Conservation (phyloP, 805 yeast species). For the Tanozyma kutaoensis region DNA sequence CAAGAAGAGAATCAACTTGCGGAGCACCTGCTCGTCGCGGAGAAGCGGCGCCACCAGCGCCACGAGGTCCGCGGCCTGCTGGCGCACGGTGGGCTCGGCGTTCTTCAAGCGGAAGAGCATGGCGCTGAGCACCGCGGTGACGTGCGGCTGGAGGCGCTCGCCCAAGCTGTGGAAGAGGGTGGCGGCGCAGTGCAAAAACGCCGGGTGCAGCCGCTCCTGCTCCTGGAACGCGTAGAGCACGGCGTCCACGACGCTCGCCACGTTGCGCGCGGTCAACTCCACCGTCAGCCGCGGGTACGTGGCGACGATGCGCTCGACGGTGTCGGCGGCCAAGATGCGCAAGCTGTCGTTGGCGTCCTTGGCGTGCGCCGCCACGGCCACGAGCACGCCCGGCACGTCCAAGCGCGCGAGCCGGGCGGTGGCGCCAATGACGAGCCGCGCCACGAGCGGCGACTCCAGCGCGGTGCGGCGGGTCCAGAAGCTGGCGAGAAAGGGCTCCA, state of each 20-base stretch:
- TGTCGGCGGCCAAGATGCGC: conserved; percentile 65
- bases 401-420: conserved; percentile 53
- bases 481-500: conserved; percentile 47
- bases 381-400: conserved; percentile 51
- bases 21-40: conserved; percentile 47
- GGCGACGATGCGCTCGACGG: conserved; percentile 45
- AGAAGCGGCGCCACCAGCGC: conserved; percentile 44
- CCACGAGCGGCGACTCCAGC: conserved; percentile 38
- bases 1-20: conserved; percentile 59
- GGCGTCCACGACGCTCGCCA: conserved; percentile 66
- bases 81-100: conserved; percentile 58
- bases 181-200: conserved; percentile 51
- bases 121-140: conserved; percentile 60
- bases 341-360: conserved; percentile 78
- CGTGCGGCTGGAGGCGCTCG: conserved; percentile 50
- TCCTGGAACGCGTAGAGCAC: conserved; percentile 70
- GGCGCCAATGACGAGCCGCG: conserved; percentile 55
- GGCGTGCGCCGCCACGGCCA: conserved; percentile 39
- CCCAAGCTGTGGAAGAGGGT: conserved; percentile 51
- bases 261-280: conserved; percentile 51
- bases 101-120: conserved; percentile 62
- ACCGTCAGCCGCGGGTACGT: conserved; percentile 15
- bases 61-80: conserved; percentile 74
- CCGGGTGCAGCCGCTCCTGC: conserved; percentile 44
- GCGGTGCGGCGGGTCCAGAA: conserved; percentile 85